Base-by-base conservation (phyloP, 2,329 filamentous ascomycete species). In the Geoglossum cookeanum region DNA sequence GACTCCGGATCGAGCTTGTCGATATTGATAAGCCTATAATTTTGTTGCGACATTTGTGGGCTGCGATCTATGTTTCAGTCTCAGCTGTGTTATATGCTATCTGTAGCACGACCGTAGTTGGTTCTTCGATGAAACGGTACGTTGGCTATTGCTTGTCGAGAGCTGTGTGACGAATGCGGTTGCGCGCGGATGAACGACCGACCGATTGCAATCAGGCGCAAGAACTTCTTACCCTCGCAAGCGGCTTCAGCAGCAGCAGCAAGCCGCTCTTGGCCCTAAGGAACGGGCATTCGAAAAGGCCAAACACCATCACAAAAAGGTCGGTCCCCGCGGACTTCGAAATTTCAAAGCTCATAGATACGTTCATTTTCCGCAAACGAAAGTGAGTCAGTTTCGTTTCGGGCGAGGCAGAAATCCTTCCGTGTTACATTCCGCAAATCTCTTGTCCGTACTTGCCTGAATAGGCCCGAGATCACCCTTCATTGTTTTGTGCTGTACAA, bases 1-100 rank as follows among this genome's bases (percentile, higher is more conserved):
- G 88, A 92, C 71, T 97, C 90, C 59, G 90, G 87, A 70, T 92
- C 86, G 65, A 94, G 79, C 64, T 84, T 83, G 69, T 96, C 90
- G 70, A 96, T 85, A 78, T 96, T 88, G 77, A 96, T 92, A 63
- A 88, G 95, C 70, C 90, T 87, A 74, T 79, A 83, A 69, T 83
- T 83, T 29, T 27, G 54, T 15, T 32, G 22, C n/a, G 57, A 44
- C 53, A 58, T 58, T 29, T 3, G 30, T 48, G 4, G 22, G 6
- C 13, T 3, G 30, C 30, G 22, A 53, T 22, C 17, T 45, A 22
- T 7, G n/a, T 11, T 17, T 13, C 13, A 8, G 39, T 37, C 33
- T 6, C 33, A 15, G 39, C 13, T 42, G 13, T 42, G 11, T 37
- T 37, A 11, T 37, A 55, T 55, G 53, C 42, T 35, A 30, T 42